phyloP scores from a whole-genome alignment of 1,284 basidiomycete genomes.

The Malassezia nana region DNA sequence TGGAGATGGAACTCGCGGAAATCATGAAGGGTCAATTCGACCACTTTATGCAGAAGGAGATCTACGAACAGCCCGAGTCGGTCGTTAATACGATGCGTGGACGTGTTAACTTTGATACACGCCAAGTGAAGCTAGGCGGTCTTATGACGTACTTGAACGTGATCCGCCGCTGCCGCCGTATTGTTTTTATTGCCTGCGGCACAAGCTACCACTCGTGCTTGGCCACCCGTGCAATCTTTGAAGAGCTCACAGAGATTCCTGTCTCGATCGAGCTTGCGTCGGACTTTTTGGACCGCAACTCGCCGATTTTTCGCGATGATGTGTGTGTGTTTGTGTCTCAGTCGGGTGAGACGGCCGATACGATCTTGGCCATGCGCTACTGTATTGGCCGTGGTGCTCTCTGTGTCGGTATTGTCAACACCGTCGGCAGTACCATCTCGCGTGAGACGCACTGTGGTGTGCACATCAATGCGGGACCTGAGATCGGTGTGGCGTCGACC shows the following conservation, averaged over 20 bases:
- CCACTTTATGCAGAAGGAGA: conserved; percentile 99
- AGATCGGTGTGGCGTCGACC: conserved; percentile 99
- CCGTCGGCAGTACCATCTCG: conserved; percentile 93
- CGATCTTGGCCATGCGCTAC: conserved; percentile 89
- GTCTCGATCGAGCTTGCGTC: conserved; percentile 94
- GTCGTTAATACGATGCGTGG: conserved; percentile 99
- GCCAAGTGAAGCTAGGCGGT: conserved; percentile 85
- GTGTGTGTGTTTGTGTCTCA: conserved; percentile 94
- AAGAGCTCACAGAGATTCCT: conserved; percentile 97
- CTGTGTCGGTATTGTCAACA: conserved; percentile 90
- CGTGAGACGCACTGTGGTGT: conserved; percentile 98
- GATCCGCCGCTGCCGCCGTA: conserved; percentile 84
- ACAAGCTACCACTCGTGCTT: conserved; percentile 96
- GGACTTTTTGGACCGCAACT: conserved; percentile 97
- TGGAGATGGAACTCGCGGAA: conserved; percentile 96
- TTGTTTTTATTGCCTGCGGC: conserved; percentile 94
- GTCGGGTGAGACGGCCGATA: conserved; percentile 97
- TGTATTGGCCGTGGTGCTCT: conserved; percentile 92
- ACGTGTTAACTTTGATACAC: conserved; percentile 94
- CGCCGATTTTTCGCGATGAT: conserved; percentile 98
- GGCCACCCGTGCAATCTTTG: conserved; percentile 95
- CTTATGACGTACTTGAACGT: conserved; percentile 88
- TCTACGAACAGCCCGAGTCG: conserved; percentile 98
- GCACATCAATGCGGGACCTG: conserved; percentile 98
- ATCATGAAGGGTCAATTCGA: conserved; percentile 99